Percentiles rank a stretch among this genome's conserved stretches.
Conservation (phyloP, 192 early-diverging fungal genomes). For the Mortierella claussenii region DNA sequence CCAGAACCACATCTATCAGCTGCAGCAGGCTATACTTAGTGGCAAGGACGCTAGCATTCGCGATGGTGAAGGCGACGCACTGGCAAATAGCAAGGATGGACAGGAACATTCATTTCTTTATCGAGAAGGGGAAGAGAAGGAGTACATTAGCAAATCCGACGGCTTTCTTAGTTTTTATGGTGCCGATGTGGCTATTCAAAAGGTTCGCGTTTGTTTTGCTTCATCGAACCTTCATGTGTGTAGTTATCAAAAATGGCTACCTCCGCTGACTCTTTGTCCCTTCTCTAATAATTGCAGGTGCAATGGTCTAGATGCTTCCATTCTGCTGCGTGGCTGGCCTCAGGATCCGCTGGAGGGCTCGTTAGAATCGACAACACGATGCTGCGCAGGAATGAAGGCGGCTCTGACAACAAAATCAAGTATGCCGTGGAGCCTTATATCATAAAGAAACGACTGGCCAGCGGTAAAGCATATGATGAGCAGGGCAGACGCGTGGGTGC, state of each 20-base stretch:
- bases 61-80: no score
- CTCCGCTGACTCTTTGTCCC: no score
- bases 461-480: background rate
- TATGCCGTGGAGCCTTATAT: conserved; percentile 27
- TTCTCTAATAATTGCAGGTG: no score
- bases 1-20: conserved; percentile 36
- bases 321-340: conserved; percentile 47
- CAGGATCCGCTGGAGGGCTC: conserved; percentile 37
- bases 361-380: conserved; percentile 49
- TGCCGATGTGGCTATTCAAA: conserved; percentile 38
- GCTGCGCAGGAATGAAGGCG: conserved; percentile 20
- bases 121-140: conserved; percentile 17
- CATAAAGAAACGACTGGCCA: conserved; percentile 16
- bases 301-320: conserved; percentile 42
- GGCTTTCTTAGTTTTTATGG: conserved; percentile 21
- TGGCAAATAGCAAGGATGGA: no score
- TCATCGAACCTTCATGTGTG: no score
- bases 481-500: background rate
- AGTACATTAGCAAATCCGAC: conserved; percentile 22
- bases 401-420: conserved; percentile 18
- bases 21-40: conserved; percentile 2
- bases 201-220: no score
- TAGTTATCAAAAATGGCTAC: no score
- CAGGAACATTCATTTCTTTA: no score
- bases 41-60: background rate